These are phyloP conservation scores for Magnusiomyces ingens DNA, from an alignment of 1,139 yeast species.

Conservation along the genomic window DNA sequence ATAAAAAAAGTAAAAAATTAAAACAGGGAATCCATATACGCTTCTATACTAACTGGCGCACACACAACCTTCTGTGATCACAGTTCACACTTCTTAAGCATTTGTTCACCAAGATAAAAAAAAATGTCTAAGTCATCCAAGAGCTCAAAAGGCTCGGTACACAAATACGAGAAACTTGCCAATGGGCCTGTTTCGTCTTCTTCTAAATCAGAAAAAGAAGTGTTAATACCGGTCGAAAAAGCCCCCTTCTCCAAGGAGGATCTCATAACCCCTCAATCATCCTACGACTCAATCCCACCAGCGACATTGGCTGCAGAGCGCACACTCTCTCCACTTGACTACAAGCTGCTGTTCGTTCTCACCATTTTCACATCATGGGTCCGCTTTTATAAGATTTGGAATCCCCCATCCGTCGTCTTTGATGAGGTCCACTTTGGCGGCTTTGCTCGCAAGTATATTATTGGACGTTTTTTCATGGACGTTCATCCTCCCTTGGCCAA, in stretches of 20 bases:
- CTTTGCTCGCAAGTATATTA: conserved; percentile 54
- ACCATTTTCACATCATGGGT: conserved; percentile 48
- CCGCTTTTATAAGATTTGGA: conserved; percentile 53
- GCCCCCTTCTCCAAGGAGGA: neutral
- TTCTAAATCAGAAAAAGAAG: neutral
- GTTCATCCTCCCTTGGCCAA: conserved; percentile 98
- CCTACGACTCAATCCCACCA: conserved; percentile 37
- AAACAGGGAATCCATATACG: neutral
- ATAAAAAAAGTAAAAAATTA: no score
- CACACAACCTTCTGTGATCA: no score
- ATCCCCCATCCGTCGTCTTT: conserved; percentile 80
- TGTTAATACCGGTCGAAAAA: no score
- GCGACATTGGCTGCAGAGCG: conserved; percentile 33
- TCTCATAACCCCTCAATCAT: neutral
- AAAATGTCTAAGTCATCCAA: conserved; percentile 4
- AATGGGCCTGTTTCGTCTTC: neutral
- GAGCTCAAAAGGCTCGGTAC: neutral
- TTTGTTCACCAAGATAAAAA: neutral
- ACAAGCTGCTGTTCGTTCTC: conserved; percentile 41
- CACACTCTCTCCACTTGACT: conserved; percentile 24
- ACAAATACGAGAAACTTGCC: neutral
- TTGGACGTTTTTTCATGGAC: conserved; percentile 57
- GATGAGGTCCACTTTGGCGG: conserved; percentile 98
- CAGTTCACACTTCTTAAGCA: no score
- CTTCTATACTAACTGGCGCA: neutral